Evolutionary conservation across 768 basidiomycete species (phyloP), one percentile per base, ranked within the genome.

Genomic region (Lactarius hatsudake): DNA sequence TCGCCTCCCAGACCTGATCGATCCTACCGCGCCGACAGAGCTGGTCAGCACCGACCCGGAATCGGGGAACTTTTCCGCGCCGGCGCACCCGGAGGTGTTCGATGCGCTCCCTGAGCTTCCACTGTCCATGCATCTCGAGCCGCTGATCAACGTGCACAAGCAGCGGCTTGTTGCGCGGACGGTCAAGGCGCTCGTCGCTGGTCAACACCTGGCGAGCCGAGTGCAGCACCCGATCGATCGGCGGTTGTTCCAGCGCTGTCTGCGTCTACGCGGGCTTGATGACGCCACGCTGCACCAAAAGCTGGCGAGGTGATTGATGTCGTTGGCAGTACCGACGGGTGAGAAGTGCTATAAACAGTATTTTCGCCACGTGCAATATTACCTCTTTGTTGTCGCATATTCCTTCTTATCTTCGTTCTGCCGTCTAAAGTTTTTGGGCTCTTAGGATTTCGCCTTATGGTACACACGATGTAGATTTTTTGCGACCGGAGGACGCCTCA

Each of bases 61-160:
- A 23, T 86, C 86, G 8, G 82, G 83, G 54, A 84, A 83, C 70
- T 87, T 93, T 65, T 86, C 88, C 68, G 76, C 88, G 9, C 90
- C 87, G 1, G 83, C 87, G 36, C 87, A 88, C 69, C 90, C 92
- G 0, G 90, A 93, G 67, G 90, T 93, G 32, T 94, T 94, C 75
- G 81, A 86, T 0, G 81, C 87, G 15, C 82, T 94, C 7, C 82
- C 86, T 3, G 83, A 88, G 9, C 84, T 94, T 5, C 93, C 92
- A 0, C 74, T 85, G 1, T 83, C 84, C n/a, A 91, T 93, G 81
- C 85, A 88, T 68, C 83, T 94, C 34, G 91, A 94, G 72, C 91
- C 93, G 4, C 77, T 94, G 65, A 91, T 94, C 78, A 94, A 93
- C 74, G 88, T 94, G 7, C 91, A 94, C 76, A 94, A 94, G 76